Evolutionary conservation across 2,329 filamentous ascomycete genomes (phyloP).

Genomic region (Chrysosporium queenslandicum): DNA sequence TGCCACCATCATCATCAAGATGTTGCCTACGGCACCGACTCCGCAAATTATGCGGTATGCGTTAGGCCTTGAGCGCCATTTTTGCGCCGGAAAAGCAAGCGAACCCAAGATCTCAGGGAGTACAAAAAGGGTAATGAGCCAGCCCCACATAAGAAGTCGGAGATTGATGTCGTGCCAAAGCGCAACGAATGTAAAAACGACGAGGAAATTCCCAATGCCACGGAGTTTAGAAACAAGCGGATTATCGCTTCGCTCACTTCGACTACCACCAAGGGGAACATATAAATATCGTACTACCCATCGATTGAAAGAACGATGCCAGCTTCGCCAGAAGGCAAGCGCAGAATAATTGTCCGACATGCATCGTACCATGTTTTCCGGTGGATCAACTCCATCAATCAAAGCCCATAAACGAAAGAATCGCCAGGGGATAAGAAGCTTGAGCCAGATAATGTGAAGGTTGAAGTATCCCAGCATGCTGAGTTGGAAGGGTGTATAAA

Average conservation of each 20-base stretch:
- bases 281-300: slow-evolving; percentile 94
- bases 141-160: slow-evolving; percentile 85
- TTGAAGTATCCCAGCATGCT: slow-evolving; percentile 91
- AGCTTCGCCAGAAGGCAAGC: slow-evolving; percentile 85
- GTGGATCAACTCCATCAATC: slow-evolving; percentile 81
- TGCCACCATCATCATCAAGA: slow-evolving; percentile 90
- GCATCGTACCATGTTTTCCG: slow-evolving; percentile 97
- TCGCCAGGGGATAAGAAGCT: slow-evolving; percentile 93
- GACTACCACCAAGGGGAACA: slow-evolving; percentile 70
- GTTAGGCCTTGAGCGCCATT: slow-evolving; percentile 60
- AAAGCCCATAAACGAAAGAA: slow-evolving; percentile 96
- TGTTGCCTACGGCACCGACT: slow-evolving; percentile 68
- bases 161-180: slow-evolving; percentile 97
- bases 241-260: slow-evolving; percentile 22
- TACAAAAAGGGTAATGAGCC: slow-evolving; percentile 91
- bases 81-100: slow-evolving; percentile 60
- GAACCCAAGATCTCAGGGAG: slow-evolving; percentile 70
- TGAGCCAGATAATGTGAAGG: slow-evolving; percentile 94
- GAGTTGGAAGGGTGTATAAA: slow-evolving; percentile 79
- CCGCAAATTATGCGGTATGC: slow-evolving; percentile 72
- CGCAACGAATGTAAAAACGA: slow-evolving; percentile 92
- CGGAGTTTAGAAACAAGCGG: slow-evolving; percentile 43
- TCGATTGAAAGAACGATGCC: slow-evolving; percentile 91
- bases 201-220: slow-evolving; percentile 63
- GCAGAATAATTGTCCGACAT: slow-evolving; percentile 91